These are phyloP conservation scores for Selaginella tamariscina DNA, from an alignment of 75 land plant genomes.

Conservation along the genomic window DNA sequence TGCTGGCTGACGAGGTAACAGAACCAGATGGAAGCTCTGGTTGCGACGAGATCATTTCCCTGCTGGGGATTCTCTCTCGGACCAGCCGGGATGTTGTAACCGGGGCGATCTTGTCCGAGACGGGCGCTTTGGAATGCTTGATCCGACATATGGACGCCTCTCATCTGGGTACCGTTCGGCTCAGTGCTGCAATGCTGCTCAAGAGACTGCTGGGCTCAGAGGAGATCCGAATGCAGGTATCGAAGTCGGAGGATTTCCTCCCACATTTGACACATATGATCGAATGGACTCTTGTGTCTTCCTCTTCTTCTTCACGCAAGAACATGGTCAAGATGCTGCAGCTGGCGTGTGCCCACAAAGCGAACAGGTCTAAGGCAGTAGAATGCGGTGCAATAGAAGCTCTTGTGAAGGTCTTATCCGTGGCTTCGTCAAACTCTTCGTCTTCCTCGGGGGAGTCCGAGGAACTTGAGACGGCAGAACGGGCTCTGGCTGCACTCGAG, in stretches of 20 bases:
- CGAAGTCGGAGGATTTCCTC: neutral
- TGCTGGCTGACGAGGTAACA: neutral
- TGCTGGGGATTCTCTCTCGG: constrained; percentile 13
- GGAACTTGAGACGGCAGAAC: constrained; percentile 26
- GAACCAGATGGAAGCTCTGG: constrained; percentile 4
- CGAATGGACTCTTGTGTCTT: constrained; percentile 5
- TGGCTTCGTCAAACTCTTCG: neutral
- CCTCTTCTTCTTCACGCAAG: constrained; percentile 38
- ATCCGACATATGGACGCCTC: constrained; percentile 21
- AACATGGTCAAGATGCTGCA: constrained; percentile 33
- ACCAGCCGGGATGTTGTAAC: neutral
- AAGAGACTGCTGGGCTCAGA: constrained; percentile 39
- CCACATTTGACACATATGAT: neutral
- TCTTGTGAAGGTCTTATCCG: constrained; percentile 38
- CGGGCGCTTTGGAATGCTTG: constrained; percentile 13
- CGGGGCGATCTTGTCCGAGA: constrained; percentile 6
- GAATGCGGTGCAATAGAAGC: constrained; percentile 46
- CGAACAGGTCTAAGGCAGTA: constrained; percentile 45
- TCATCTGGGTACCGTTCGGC: constrained; percentile 18
- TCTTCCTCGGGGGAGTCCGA: neutral
- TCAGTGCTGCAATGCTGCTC: constrained; percentile 36
- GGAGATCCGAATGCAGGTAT: constrained; percentile 18
- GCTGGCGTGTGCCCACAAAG: constrained; percentile 13
- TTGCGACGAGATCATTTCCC: constrained; percentile 15
- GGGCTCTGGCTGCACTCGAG: constrained; percentile 62